Evolutionary conservation across 129 eudicot genomes (phyloP), one percentile per base, ranked within the genome.

Genomic region (Ambrosia artemisiifolia): DNA sequence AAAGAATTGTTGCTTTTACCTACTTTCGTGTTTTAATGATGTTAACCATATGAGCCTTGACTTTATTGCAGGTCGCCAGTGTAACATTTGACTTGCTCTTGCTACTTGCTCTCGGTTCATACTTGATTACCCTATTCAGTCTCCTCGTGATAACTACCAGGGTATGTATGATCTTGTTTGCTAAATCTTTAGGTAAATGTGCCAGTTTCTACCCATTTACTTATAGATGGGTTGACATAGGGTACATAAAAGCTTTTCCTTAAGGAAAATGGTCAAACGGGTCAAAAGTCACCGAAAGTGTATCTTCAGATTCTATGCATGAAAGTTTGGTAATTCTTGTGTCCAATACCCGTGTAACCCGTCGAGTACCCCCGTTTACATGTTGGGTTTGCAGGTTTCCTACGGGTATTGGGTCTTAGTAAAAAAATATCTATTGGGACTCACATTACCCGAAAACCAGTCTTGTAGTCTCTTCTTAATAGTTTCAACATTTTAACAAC

Each of bases 81-180:
- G 91, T 95, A 61, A 91, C 97, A 16, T 95, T 95, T 32, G 99
- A 95, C 92, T 82, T 95, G 84, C 97, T 95, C 24, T 75, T 90
- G 89, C 83, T 91, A 47, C 90, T 95, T 9, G 88, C 80, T 50
- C 63, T 95, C 59, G 99, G 99, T 30, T 95, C 99, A 5, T 95
- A 95, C 88, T 73, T 95, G 84, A 95, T 95, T 49, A 69, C 85
- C 13, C 97, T 95, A 57, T 95, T 95, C 87, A 82, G 91, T 69
- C 83, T 90, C 53, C 90, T 95, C 1, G 94, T 95, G 32, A 83
- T 95, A 75, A 88, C 88, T 8, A 95, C 99, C 71, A 83, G 97
- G 94, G 99, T 95, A 88, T 50, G 82, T 63, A 88, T 50, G 82
- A 56, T 64, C 14, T 13, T 2, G 11, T 71, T 70, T 69, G 38